These are phyloP conservation scores for Lentinula guzmanii DNA, from an alignment of 768 basidiomycete genomes.

Conservation along the genomic window DNA sequence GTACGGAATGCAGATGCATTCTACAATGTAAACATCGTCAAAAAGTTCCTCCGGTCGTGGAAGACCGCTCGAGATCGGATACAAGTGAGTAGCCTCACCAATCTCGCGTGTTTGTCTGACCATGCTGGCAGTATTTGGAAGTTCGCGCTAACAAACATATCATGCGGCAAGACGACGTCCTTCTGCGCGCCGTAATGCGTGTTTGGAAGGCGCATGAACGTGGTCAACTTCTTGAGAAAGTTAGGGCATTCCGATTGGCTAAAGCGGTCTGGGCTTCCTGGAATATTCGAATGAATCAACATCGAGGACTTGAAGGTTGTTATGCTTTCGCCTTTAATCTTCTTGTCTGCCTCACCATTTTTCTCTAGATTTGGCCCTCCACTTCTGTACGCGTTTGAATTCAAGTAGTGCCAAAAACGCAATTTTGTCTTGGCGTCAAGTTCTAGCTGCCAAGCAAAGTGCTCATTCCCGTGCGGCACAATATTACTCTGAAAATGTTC, in stretches of 20 bases:
- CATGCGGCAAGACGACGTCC: slow-evolving; percentile 48
- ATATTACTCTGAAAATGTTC: slow-evolving; percentile 36
- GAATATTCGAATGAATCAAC: slow-evolving; percentile 36
- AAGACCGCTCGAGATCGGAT: slow-evolving; percentile 43
- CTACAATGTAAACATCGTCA: slow-evolving; percentile 36
- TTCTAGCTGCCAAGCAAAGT: slow-evolving; percentile 38
- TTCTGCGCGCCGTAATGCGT: slow-evolving; percentile 51
- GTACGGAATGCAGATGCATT: slow-evolving; percentile 37
- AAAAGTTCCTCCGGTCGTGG: slow-evolving; percentile 47
- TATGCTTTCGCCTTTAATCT: neutral
- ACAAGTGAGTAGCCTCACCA: slow-evolving; percentile 32
- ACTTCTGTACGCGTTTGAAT: slow-evolving; percentile 39
- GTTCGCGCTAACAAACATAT: slow-evolving; percentile 51
- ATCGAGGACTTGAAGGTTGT: slow-evolving; percentile 42
- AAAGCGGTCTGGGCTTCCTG: slow-evolving; percentile 45
- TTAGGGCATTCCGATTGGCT: slow-evolving; percentile 38
- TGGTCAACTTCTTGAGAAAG: slow-evolving; percentile 49
- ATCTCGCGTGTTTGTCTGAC: neutral
- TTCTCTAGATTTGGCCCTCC: slow-evolving; percentile 39
- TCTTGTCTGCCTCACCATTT: slow-evolving; percentile 9
- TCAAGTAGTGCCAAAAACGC: slow-evolving; percentile 29
- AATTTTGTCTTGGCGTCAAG: slow-evolving; percentile 41
- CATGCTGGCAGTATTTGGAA: slow-evolving; percentile 40
- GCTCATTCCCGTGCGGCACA: slow-evolving; percentile 41
- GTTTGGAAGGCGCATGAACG: slow-evolving; percentile 70